Evolutionary conservation across 164 flowering plant species (phyloP).

Genomic region (Warburgia ugandensis): DNA sequence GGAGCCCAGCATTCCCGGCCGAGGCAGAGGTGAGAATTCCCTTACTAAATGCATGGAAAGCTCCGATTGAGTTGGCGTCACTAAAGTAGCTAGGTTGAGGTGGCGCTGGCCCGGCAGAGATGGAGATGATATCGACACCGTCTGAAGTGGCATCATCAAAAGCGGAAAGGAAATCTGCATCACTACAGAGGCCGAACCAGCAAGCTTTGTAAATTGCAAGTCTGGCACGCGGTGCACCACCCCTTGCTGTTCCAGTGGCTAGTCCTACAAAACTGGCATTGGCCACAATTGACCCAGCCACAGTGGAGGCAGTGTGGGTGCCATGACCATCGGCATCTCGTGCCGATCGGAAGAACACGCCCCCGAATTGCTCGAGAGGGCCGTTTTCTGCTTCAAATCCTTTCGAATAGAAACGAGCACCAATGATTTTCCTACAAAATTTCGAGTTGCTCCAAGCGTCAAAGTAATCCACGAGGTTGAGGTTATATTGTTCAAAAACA

Average conservation of each 20-base stretch:
- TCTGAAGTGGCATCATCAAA: conserved; percentile 22
- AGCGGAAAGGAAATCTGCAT: conserved; percentile 15
- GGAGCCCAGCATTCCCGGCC: conserved; percentile 17
- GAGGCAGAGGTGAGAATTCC: conserved; percentile 17
- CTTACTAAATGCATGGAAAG: conserved; percentile 17
- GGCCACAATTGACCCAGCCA: conserved; percentile 37
- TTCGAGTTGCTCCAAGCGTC: too few species aligned
- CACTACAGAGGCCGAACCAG: conserved; percentile 19
- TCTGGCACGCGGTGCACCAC: conserved; percentile 61
- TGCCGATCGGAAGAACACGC: conserved; percentile 13
- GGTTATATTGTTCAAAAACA: too few species aligned
- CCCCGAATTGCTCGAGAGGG: conserved; percentile 10
- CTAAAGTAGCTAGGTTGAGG: conserved; percentile 1
- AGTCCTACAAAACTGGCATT: conserved; percentile 51
- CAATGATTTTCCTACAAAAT: conserved; percentile 37
- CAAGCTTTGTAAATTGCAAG: conserved; percentile 64
- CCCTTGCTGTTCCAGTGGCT: conserved; percentile 61
- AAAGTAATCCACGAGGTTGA: too few species aligned
- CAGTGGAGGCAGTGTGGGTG: conserved; percentile 72
- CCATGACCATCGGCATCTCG: conserved; percentile 68
- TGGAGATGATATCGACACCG: conserved; percentile 21
- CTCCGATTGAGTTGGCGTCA: conserved; percentile 14
- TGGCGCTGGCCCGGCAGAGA: conserved; percentile 3
- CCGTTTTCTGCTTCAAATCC: conserved; percentile 15
- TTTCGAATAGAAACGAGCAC: conserved; percentile 25